Conservation (phyloP, 495 filamentous ascomycete species). For the Tuber melanosporum region DNA sequence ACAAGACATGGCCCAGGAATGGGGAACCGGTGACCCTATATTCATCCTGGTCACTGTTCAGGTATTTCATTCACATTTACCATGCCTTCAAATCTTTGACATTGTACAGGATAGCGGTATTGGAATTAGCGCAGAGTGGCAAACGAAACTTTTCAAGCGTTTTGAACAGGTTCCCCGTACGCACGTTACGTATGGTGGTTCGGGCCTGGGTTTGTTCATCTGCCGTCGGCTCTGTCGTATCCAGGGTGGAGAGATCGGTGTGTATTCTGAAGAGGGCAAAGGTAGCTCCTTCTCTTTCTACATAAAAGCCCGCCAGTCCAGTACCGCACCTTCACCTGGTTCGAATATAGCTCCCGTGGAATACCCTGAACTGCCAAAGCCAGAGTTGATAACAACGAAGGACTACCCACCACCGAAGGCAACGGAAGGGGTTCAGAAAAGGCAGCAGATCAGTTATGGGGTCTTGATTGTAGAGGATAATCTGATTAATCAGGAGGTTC, state of each 20-base stretch:
- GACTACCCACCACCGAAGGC: conserved; percentile 3
- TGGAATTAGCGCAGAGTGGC: conserved; percentile 67
- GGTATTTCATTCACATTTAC: conserved; percentile 34
- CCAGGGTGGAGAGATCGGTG: conserved; percentile 83
- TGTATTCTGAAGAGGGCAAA: conserved; percentile 60
- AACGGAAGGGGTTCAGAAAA: conserved; percentile 44
- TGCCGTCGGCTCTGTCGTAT: conserved; percentile 70
- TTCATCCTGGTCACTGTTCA: conserved; percentile 36
- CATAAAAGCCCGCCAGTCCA: conserved; percentile 54
- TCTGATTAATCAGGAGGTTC: conserved; percentile 64
- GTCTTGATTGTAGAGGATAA: conserved; percentile 69
- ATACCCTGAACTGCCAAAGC: conserved; percentile 10
- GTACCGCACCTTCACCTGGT: background rate
- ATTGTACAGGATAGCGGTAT: conserved; percentile 63
- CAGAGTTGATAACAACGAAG: conserved; percentile 8
- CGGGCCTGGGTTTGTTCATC: conserved; percentile 77
- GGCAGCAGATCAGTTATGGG: conserved; percentile 52
- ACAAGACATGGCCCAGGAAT: conserved; percentile 24
- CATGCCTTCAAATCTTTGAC: conserved; percentile 56
- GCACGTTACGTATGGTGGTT: conserved; percentile 76
- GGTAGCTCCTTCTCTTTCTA: conserved; percentile 88
- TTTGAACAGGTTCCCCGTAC: conserved; percentile 76
- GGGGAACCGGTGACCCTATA: conserved; percentile 32
- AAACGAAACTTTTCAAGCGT: conserved; percentile 69
- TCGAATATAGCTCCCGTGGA: conserved; percentile 3